Conservation (phyloP, 2,329 filamentous ascomycete genomes). For the Aspergillus fumigatus region DNA sequence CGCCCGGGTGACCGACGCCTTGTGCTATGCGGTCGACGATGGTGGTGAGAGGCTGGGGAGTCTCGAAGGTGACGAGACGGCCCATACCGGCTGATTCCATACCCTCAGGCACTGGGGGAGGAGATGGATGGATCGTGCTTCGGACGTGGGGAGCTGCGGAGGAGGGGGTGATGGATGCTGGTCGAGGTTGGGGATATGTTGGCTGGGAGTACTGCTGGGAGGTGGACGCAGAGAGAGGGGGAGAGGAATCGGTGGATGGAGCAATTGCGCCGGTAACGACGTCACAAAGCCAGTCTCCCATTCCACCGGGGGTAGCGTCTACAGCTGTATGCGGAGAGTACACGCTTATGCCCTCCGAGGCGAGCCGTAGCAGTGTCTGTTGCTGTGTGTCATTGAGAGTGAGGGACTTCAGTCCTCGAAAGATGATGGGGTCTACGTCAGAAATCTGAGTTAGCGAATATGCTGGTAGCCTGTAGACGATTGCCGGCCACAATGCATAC, state of each 20-base stretch:
- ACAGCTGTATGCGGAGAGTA: slow-evolving; percentile 95
- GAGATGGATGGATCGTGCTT: slow-evolving; percentile 50
- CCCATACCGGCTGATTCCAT: slow-evolving; percentile 56
- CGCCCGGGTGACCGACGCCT: slow-evolving; percentile 63
- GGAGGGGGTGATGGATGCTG: slow-evolving; percentile 26
- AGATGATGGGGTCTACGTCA: slow-evolving; percentile 85
- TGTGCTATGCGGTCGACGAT: slow-evolving; percentile 60
- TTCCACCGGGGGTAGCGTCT: slow-evolving; percentile 76
- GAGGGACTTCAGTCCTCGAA: slow-evolving; percentile 83
- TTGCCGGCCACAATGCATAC: slow-evolving; percentile 47
- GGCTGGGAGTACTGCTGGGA: slow-evolving; percentile 38
- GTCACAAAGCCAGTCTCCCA: slow-evolving; percentile 92
- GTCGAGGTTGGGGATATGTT: slow-evolving; percentile 32
- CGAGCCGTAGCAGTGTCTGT: slow-evolving; percentile 73
- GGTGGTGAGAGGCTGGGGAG: slow-evolving; percentile 48
- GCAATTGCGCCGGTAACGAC: slow-evolving; percentile 60
- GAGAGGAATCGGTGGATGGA: slow-evolving; percentile 2
- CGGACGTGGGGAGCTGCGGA: slow-evolving; percentile 47
- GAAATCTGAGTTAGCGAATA: not conserved
- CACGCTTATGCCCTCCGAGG: slow-evolving; percentile 83
- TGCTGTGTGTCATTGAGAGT: slow-evolving; percentile 84
- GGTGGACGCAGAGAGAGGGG: slow-evolving; percentile 13
- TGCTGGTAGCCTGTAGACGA: not conserved
- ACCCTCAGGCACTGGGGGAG: slow-evolving; percentile 29
- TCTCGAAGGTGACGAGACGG: slow-evolving; percentile 53